Conservation (phyloP, 768 basidiomycete genomes). For the Calocybe cyanea region DNA sequence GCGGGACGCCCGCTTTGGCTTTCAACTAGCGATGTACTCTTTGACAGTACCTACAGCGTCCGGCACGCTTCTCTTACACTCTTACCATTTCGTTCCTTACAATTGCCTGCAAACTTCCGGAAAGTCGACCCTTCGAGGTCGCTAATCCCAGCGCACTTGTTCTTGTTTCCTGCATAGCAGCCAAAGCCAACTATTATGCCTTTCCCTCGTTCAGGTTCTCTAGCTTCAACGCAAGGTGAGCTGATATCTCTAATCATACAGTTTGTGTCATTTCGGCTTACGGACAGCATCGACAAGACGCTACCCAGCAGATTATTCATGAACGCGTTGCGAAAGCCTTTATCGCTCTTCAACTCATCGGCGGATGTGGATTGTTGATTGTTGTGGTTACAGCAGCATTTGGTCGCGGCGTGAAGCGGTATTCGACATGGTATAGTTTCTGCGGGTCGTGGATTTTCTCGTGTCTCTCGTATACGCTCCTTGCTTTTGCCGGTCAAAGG, state of each 20-base stretch:
- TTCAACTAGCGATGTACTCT: no score
- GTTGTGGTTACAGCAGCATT: slow-evolving; percentile 24
- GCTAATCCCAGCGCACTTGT: slow-evolving; percentile 2
- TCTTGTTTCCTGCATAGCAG: background rate
- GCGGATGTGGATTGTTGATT: slow-evolving; percentile 20
- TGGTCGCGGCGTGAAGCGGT: slow-evolving; percentile 24
- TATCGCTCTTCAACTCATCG: slow-evolving; percentile 24
- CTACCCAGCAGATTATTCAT: slow-evolving; percentile 3
- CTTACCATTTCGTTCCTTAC: slow-evolving; percentile 1
- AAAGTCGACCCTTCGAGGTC: slow-evolving; percentile 4
- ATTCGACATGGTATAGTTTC: slow-evolving; percentile 32
- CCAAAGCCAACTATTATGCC: slow-evolving; percentile 1
- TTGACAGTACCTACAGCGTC: no score
- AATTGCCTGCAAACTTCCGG: slow-evolving; percentile 6
- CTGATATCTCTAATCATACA: background rate
- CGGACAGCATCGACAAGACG: background rate
- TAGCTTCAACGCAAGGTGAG: slow-evolving; percentile 4
- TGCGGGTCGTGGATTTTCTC: slow-evolving; percentile 27
- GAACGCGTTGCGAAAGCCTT: slow-evolving; percentile 23
- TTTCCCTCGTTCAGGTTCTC: slow-evolving; percentile 1
- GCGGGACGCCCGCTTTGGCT: no score
- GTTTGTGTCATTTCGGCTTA: background rate
- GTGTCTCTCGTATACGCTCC: slow-evolving; percentile 26
- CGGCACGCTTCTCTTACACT: background rate
- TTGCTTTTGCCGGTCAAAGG: slow-evolving; percentile 28